Evolutionary conservation across 495 filamentous ascomycete species (phyloP).

Genomic region (Lindgomyces ingoldianus): DNA sequence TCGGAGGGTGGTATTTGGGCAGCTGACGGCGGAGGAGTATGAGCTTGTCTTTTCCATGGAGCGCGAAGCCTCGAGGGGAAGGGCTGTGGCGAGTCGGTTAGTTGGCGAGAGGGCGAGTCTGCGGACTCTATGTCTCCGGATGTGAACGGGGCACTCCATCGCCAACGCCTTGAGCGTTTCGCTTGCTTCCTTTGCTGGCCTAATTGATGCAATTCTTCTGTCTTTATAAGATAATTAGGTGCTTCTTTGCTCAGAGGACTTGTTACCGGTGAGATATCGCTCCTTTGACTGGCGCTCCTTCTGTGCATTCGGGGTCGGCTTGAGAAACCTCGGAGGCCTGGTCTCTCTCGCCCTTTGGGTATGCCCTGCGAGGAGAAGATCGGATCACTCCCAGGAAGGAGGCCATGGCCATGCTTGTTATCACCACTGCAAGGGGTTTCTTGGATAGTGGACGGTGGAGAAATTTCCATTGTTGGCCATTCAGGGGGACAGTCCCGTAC

Average conservation of each 20-base stretch:
- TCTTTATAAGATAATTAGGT: background rate
- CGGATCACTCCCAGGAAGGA: slow-evolving; percentile 1
- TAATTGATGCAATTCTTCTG: background rate
- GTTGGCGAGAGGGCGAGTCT: background rate
- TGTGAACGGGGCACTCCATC: slow-evolving; percentile 1
- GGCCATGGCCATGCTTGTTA: background rate
- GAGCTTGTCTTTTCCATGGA: background rate
- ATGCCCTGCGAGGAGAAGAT: background rate
- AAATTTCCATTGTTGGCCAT: background rate
- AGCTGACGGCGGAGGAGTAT: background rate
- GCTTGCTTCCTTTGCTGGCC: background rate
- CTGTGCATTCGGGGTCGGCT: background rate
- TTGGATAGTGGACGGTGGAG: background rate
- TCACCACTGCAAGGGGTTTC: background rate
- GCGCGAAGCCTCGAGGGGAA: background rate
- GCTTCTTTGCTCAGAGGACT: background rate
- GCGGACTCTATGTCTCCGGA: background rate
- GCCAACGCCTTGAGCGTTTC: slow-evolving; percentile 19
- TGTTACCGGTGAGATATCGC: background rate
- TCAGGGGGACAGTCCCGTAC: background rate
- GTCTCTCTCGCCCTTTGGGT: background rate
- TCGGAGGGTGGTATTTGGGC: too few relatives aligned
- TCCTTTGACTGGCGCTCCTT: background rate
- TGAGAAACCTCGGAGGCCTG: background rate
- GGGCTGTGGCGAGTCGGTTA: background rate